Base-by-base conservation (phyloP, 169 alveolate species). In the Cryptosporidium muris region DNA sequence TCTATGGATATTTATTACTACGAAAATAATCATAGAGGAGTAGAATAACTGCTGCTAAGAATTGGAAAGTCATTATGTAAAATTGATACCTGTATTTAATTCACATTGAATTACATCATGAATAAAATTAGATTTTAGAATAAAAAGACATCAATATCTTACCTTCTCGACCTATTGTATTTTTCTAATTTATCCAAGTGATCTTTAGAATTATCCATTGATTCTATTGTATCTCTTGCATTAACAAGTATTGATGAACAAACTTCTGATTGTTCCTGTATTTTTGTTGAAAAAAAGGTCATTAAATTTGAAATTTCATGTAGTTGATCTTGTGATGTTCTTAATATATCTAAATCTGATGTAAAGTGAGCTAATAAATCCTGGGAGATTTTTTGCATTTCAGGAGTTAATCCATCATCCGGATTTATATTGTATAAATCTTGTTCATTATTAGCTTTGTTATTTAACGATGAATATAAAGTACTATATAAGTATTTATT, bases 311-410 rank as follows among this genome's bases (percentile, higher is more conserved):
- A 74, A 58, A 74, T 74, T 64, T 74, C 85, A 42, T 56, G 85
- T 40, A 74, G 40, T 14, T 74, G 85, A 42, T 60, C 54, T 48
- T 74, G 85, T 34, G 85, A 74, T 51, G 54, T 68, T 49, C 63
- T 38, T 49, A 74, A 74, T 43, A 68, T 68, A 58, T 74, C 85
- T 49, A 74, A 12, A 64, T 74, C 85, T 12, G 67, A 56, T 48
- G 85, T 74, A 36, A 74, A 58, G 45, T 74, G 85, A 34, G 54
- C 60, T 11, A 58, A 49, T 34, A 74, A 47, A 25, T 74, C 68
- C 25, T 74, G 85, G 45, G 85, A 66, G 2, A 51, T 60, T 60
- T 60, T 74, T 52, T 74, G 74, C 85, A 74, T 74, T 60, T 74
- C 85, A 8, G 85, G 85, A 25, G 85, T n/a, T 43, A 74, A 58